phyloP scores from a whole-genome alignment of 257 asterid species.

The Przewalskia tangutica region DNA sequence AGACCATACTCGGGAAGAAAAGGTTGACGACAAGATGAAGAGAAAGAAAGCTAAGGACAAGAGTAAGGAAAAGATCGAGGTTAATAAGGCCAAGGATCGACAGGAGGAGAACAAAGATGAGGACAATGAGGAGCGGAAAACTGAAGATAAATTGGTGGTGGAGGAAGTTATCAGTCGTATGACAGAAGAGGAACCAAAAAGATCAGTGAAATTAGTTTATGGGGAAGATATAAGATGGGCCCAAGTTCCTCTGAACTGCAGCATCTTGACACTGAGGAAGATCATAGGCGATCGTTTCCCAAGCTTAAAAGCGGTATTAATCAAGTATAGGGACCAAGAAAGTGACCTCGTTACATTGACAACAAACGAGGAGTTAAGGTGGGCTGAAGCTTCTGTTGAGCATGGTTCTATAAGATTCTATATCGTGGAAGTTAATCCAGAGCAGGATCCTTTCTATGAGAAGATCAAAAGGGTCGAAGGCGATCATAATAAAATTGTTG shows the following conservation, averaged over 20 bases:
- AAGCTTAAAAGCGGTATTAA: slow-evolving; percentile 37
- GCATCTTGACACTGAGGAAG: slow-evolving; percentile 47
- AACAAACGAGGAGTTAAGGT: slow-evolving; percentile 60
- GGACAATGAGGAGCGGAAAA: slow-evolving; percentile 4
- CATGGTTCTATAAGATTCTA: slow-evolving; percentile 56
- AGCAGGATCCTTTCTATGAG: slow-evolving; percentile 52
- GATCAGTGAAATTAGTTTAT: slow-evolving; percentile 54
- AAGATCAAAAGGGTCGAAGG: slow-evolving; percentile 21
- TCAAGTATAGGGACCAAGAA: slow-evolving; percentile 81
- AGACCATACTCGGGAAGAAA: not conserved
- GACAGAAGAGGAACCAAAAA: slow-evolving; percentile 30
- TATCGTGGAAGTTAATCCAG: slow-evolving; percentile 54
- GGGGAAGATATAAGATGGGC: slow-evolving; percentile 94
- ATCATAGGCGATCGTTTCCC: slow-evolving; percentile 51
- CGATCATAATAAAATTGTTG: not conserved
- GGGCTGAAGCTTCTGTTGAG: slow-evolving; percentile 66
- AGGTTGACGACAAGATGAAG: not conserved
- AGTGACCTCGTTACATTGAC: slow-evolving; percentile 85
- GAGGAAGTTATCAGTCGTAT: slow-evolving; percentile 37
- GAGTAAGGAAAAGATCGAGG: slow-evolving; percentile 1
- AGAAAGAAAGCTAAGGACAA: not conserved
- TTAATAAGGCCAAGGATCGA: not conserved
- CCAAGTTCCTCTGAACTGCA: slow-evolving; percentile 52
- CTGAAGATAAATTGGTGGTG: slow-evolving; percentile 44
- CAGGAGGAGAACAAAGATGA: slow-evolving; percentile 10